phyloP scores from a whole-genome alignment of 148 eudicot genomes.

The Rheum nobile region DNA sequence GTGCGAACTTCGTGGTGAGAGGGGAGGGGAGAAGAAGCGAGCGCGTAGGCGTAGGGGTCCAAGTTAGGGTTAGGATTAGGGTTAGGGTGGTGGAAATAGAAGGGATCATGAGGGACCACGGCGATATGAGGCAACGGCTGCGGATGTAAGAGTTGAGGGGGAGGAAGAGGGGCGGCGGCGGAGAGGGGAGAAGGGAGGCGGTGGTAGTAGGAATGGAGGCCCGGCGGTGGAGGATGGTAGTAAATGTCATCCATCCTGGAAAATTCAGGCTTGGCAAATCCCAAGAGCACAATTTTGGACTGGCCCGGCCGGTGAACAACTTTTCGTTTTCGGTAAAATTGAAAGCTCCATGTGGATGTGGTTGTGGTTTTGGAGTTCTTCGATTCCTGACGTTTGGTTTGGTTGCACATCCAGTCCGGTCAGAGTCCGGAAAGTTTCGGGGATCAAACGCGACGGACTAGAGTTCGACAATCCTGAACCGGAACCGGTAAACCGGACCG shows the following conservation, averaged over 20 bases:
- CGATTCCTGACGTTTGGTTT: no score
- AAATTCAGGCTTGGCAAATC: neutral
- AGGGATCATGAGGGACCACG: neutral
- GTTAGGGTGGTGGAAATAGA: neutral
- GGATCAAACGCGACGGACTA: no score
- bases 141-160: neutral
- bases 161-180: neutral
- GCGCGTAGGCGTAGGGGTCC: slow-evolving; percentile 15
- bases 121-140: neutral
- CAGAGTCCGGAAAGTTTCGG: no score
- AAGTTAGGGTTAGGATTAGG: neutral
- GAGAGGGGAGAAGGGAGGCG: neutral
- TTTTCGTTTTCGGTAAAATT: no score
- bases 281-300: neutral
- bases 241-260: slow-evolving; percentile 5
- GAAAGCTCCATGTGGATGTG: no score
- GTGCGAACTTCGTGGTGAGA: slow-evolving; percentile 56
- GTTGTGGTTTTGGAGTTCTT: no score
- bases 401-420: no score
- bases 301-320: no score
- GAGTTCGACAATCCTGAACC: no score
- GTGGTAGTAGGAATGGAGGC: slow-evolving; percentile 2
- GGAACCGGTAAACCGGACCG: no score
- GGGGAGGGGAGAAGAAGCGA: slow-evolving; percentile 18
- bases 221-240: slow-evolving; percentile 6